Evolutionary conservation across 768 basidiomycete genomes (phyloP).

Genomic region (Amanita brunnescens): DNA sequence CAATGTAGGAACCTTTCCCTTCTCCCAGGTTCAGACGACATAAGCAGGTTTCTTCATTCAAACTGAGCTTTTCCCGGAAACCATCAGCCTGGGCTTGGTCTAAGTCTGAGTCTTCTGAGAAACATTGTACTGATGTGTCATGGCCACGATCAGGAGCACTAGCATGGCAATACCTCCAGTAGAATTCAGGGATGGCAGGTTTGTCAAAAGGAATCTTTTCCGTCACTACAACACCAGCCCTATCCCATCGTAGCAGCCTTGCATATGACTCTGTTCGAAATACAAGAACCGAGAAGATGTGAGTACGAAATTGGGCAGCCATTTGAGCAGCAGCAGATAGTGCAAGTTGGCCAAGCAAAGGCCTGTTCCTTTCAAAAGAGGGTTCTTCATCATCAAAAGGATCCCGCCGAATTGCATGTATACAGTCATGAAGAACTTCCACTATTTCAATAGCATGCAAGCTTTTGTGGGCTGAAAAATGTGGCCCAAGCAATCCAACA

Average conservation of each 20-base stretch:
- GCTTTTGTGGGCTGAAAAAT: background rate
- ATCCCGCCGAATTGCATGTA: background rate
- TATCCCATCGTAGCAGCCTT: slow-evolving; percentile 11
- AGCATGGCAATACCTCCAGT: slow-evolving; percentile 5
- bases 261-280: background rate
- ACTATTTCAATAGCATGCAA: background rate
- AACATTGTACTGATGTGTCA: background rate
- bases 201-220: background rate
- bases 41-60: background rate
- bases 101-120: background rate
- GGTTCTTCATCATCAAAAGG: background rate
- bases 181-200: slow-evolving; percentile 7
- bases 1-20: background rate
- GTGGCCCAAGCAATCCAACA: background rate
- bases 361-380: background rate
- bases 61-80: background rate
- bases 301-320: slow-evolving; percentile 12
- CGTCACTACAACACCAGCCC: slow-evolving; percentile 10
- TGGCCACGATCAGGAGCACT: slow-evolving; percentile 3
- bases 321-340: slow-evolving; percentile 13
- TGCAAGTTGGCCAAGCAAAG: slow-evolving; percentile 14
- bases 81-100: background rate
- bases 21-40: background rate
- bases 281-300: slow-evolving; percentile 11
- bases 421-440: slow-evolving; percentile 4